phyloP scores from a whole-genome alignment of 306 rosid genomes.

The Adenanthera pavonina region DNA sequence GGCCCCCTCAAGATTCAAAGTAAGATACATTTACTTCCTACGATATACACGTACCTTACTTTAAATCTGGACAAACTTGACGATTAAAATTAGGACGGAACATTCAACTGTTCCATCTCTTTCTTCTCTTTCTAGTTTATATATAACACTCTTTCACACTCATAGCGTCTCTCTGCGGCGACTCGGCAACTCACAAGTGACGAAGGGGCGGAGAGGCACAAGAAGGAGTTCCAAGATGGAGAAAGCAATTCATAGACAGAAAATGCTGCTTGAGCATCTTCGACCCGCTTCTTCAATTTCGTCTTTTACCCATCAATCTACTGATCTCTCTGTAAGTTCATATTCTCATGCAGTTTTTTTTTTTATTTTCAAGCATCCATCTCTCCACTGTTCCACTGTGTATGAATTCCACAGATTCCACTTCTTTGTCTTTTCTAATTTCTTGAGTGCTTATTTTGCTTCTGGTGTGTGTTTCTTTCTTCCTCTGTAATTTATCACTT shows the following conservation, averaged over 20 bases:
- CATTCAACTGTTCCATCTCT: not conserved
- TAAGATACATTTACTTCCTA: no score
- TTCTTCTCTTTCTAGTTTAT: not conserved
- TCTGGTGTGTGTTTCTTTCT: not conserved
- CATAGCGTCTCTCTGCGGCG: not conserved
- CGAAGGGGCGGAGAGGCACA: not conserved
- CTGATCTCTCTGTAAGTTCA: constrained; percentile 65
- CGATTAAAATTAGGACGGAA: no score
- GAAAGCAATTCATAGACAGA: constrained; percentile 76
- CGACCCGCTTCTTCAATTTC: constrained; percentile 61
- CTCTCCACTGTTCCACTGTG: not conserved
- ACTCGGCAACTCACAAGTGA: not conserved
- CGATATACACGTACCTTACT: no score
- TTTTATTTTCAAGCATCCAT: not conserved
- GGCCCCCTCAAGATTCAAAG: no score
- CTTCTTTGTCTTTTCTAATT: not conserved
- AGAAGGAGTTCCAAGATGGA: constrained; percentile 54
- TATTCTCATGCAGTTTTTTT: not conserved
- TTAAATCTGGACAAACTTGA: no score
- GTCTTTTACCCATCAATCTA: constrained; percentile 43
- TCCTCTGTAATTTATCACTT: not conserved
- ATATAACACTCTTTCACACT: not conserved
- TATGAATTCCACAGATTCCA: not conserved
- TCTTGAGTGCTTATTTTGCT: not conserved
- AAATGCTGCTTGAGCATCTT: constrained; percentile 67